Evolutionary conservation across 2,329 filamentous ascomycete genomes (phyloP).

Genomic region (Rhytidhysteron rufulum): DNA sequence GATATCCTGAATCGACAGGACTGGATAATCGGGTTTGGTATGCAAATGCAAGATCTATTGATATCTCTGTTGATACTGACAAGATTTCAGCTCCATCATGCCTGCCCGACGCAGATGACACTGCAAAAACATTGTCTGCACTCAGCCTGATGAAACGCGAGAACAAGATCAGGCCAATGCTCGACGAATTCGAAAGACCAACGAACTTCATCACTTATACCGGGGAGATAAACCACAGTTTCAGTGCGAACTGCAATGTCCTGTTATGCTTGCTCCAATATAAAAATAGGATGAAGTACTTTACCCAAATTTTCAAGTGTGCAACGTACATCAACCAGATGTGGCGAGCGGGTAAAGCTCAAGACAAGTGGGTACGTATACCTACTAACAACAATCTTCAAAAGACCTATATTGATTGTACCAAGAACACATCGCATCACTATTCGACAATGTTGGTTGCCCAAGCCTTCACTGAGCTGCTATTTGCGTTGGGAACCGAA

Average conservation of each 20-base stretch:
- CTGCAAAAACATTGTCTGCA: not conserved
- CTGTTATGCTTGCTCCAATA: constrained; percentile 23
- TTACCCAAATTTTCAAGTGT: constrained; percentile 9
- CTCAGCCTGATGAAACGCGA: constrained; percentile 6
- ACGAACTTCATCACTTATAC: constrained; percentile 32
- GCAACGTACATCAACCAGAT: constrained; percentile 6
- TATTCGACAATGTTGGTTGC: constrained; percentile 14
- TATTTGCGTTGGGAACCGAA: constrained; percentile 10
- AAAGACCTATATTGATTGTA: constrained; percentile 2
- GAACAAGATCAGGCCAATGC: constrained; percentile 8
- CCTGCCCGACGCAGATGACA: constrained; percentile 1
- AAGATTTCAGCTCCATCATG: not conserved
- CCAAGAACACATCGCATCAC: constrained; percentile 8
- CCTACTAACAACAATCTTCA: not conserved
- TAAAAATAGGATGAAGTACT: constrained; percentile 7
- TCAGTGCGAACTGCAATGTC: constrained; percentile 35
- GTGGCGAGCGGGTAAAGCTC: constrained; percentile 9
- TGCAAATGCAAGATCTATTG: no score
- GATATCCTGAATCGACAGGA: no score
- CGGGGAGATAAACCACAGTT: constrained; percentile 28
- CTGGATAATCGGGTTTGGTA: no score
- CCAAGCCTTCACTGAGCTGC: constrained; percentile 7
- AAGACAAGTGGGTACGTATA: constrained; percentile 15
- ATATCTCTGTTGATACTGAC: no score
- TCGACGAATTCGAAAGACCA: constrained; percentile 27